Evolutionary conservation across 768 basidiomycete species (phyloP).

Genomic region (Pluteus cervinus): DNA sequence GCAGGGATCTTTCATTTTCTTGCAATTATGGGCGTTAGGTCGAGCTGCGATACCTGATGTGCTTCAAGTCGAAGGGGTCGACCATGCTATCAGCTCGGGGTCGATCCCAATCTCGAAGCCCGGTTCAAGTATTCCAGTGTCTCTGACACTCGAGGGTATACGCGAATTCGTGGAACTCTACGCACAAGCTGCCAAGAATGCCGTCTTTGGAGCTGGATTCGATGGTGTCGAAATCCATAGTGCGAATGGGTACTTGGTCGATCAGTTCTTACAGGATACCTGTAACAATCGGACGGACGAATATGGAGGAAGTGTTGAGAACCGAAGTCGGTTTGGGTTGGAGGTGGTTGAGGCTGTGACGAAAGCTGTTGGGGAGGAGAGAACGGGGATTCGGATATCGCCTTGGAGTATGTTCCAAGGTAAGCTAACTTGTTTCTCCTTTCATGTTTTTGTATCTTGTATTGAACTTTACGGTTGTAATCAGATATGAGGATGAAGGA

Average conservation of each 20-base stretch:
- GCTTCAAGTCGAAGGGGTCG: too few species aligned
- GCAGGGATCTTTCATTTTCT: conserved; percentile 35
- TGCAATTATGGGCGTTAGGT: conserved; percentile 56
- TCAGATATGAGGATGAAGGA: conserved; percentile 44
- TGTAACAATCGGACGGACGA: conserved; percentile 54
- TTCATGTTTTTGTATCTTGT: too few species aligned
- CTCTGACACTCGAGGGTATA: conserved; percentile 43
- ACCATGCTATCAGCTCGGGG: too few species aligned
- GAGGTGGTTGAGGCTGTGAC: conserved; percentile 49
- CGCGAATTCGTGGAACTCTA: conserved; percentile 44
- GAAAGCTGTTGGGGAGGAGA: conserved; percentile 45
- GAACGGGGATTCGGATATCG: conserved; percentile 50
- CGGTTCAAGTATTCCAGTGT: too few species aligned
- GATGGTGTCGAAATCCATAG: conserved; percentile 53
- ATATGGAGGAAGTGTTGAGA: conserved; percentile 65
- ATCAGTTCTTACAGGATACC: conserved; percentile 59
- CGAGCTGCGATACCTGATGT: conserved; percentile 28
- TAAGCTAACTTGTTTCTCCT: too few species aligned
- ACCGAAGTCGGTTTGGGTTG: conserved; percentile 48
- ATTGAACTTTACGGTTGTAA: too few species aligned
- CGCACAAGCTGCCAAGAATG: conserved; percentile 48
- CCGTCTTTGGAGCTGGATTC: conserved; percentile 54
- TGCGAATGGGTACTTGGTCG: conserved; percentile 43
- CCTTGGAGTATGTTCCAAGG: conserved; percentile 46
- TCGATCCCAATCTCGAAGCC: too few species aligned